Evolutionary conservation across 495 filamentous ascomycete species (phyloP), one percentile per base, ranked within the genome.

Genomic region (Daldinia decipiens): DNA sequence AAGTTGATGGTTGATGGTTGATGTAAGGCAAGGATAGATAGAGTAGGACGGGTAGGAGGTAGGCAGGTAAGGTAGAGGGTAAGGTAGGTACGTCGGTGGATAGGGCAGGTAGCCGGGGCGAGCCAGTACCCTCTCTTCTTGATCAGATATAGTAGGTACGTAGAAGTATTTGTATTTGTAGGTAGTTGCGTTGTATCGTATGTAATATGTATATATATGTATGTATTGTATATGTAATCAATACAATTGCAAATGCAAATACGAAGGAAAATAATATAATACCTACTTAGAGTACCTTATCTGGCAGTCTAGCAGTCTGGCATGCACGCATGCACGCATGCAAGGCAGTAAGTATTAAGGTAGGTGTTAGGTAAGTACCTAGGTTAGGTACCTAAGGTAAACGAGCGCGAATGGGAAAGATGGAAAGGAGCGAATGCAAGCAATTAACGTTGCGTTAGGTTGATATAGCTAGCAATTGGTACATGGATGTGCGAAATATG

Each of bases 1-100:
- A 74, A 68, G 68, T 68, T 24, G 65, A 74, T 74, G 68, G 68
- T 68, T 24, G 65, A 74, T 74, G 68, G 68, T 68, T 24, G 65
- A 74, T 74, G 68, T 63, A 71, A 74, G 68, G 68, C 60, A 71
- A 67, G 69, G 64, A 54, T 64, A 65, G 59, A 57, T 72, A 67
- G n/a, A n/a, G n/a, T n/a, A 67, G 69, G 64, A 53, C 60, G 61
- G 59, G 53, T 72, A 67, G 27, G 3, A 31, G 43, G 43, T 24
- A 24, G 21, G 21, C 21, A 24, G 21, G 21, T 24, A 24, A 32
- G 19, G 43, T 47, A 47, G 43, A 47, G 19, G 56, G 36, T 47
- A 63, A 58, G 61, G 43, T 59, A 63, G 53, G 59, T 68, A 62
- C 51, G 45, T 55, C 32, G 55, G 51, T 62, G 58, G 65, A 51